phyloP scores from a whole-genome alignment of 768 basidiomycete genomes.

The Boletus subcaerulescens region DNA sequence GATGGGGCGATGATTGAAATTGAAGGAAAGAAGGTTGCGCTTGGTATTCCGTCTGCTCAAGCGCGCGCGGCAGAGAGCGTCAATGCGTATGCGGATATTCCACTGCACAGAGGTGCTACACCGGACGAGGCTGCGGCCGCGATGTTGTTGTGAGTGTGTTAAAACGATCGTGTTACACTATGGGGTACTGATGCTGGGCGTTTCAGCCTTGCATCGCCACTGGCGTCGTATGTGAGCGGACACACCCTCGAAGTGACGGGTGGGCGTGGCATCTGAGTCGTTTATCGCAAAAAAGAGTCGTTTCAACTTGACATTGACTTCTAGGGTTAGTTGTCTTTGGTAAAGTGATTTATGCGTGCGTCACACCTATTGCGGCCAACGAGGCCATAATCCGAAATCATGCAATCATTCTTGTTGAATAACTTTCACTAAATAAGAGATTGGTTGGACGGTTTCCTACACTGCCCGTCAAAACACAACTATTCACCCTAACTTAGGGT shows the following conservation, averaged over 20 bases:
- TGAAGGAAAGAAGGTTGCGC: slow-evolving; percentile 77
- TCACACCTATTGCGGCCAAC: not conserved
- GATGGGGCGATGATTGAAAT: slow-evolving; percentile 72
- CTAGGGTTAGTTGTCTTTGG: not conserved
- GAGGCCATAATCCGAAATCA: not conserved
- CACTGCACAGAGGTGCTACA: slow-evolving; percentile 65
- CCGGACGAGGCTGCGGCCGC: slow-evolving; percentile 76
- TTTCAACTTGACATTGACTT: not conserved
- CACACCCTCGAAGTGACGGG: slow-evolving; percentile 86
- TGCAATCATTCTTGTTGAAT: not conserved
- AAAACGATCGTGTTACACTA: not conserved
- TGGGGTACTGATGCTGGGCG: slow-evolving; percentile 4
- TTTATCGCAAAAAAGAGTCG: not conserved
- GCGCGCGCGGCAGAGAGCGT: slow-evolving; percentile 39
- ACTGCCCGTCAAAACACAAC: not conserved
- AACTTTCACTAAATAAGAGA: not conserved
- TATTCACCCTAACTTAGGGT: not conserved
- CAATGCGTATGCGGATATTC: slow-evolving; percentile 46
- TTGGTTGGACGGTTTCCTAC: not conserved
- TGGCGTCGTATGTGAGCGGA: slow-evolving; percentile 77
- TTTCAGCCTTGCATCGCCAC: slow-evolving; percentile 67
- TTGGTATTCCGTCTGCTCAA: slow-evolving; percentile 68
- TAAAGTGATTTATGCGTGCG: not conserved
- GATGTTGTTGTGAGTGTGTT: slow-evolving; percentile 66
- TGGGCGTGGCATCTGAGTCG: slow-evolving; percentile 62